A percentile compares a stretch with the other conserved stretches of the same genome.
Evolutionary conservation across 1,139 yeast species (phyloP).

Genomic region (Yamadazyma sp.): DNA sequence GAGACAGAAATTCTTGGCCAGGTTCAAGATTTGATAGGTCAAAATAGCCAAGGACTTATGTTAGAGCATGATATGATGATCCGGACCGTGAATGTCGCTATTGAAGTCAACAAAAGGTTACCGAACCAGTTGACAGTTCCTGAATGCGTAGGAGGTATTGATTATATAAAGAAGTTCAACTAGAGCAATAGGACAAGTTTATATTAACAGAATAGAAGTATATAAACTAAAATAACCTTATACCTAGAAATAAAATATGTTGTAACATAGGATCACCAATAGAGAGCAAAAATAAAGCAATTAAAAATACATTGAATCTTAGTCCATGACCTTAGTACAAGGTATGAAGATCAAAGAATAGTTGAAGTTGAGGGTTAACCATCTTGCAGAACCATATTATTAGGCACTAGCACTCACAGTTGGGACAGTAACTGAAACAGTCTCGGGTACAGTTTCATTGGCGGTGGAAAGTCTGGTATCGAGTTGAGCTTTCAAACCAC

Average conservation of each 20-base stretch:
- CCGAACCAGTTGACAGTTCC: constrained; percentile 77
- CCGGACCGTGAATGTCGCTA: constrained; percentile 68
- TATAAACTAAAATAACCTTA: not conserved
- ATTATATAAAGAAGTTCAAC: constrained; percentile 36
- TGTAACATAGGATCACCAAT: not conserved
- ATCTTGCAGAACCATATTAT: too few relatives aligned
- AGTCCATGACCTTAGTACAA: too few relatives aligned
- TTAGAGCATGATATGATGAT: constrained; percentile 80
- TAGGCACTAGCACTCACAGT: constrained; percentile 19
- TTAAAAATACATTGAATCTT: not conserved
- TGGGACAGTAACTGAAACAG: constrained; percentile 18
- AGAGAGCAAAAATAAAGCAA: constrained; percentile 1
- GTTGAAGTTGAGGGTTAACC: too few relatives aligned
- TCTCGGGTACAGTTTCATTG: constrained; percentile 9
- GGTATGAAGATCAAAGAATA: too few relatives aligned
- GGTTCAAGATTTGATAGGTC: constrained; percentile 49
- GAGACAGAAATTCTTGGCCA: constrained; percentile 55
- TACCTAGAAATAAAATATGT: not conserved
- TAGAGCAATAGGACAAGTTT: not conserved
- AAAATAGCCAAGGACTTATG: constrained; percentile 55
- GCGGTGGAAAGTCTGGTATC: constrained; percentile 11
- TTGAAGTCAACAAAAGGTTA: constrained; percentile 44
- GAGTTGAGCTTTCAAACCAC: constrained; percentile 10
- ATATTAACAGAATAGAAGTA: not conserved
- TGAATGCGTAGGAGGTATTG: constrained; percentile 71